Percentiles rank a stretch among this genome's conserved stretches.
phyloP scores from a whole-genome alignment of 2,329 filamentous ascomycete genomes.

The Curvularia lunata region DNA sequence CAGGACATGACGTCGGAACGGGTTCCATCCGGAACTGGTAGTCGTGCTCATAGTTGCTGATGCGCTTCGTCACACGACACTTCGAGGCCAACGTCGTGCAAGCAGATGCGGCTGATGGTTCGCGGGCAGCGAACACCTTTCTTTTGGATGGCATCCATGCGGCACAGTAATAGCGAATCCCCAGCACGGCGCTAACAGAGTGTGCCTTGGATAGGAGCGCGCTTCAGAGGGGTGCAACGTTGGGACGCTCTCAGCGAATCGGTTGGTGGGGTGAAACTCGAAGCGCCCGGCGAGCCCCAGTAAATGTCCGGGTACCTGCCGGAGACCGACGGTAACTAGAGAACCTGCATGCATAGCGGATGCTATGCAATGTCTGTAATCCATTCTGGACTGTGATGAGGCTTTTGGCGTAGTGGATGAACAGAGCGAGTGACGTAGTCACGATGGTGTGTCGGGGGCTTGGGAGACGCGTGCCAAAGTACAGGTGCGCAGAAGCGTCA shows the following conservation, averaged over 20 bases:
- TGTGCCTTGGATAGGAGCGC: conserved; percentile 23
- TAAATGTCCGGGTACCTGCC: conserved; percentile 6
- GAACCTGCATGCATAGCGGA: conserved; percentile 1
- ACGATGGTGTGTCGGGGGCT: background rate
- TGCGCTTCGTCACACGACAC: conserved; percentile 13
- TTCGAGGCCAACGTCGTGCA: conserved; percentile 9
- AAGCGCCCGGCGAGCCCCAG: conserved; percentile 29
- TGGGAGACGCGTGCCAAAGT: conserved; percentile 2
- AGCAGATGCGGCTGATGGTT: conserved; percentile 25
- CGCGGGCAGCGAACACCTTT: conserved; percentile 31
- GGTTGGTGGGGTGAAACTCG: conserved; percentile 29
- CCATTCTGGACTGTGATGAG: background rate
- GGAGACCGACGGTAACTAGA: conserved; percentile 1
- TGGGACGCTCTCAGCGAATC: conserved; percentile 31
- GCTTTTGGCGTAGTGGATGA: background rate
- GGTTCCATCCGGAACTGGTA: conserved; percentile 20
- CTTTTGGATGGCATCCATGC: conserved; percentile 32
- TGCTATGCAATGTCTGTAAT: background rate
- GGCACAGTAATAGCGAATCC: conserved; percentile 36
- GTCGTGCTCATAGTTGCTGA: conserved; percentile 22
- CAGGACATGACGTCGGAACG: conserved; percentile 18
- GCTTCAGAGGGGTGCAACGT: conserved; percentile 23
- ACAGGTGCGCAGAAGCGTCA: conserved; percentile 4
- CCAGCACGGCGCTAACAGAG: conserved; percentile 17
- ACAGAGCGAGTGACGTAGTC: conserved; percentile 2